phyloP scores from a whole-genome alignment of 345 rosid genomes.

The Dipteronia sinensis region DNA sequence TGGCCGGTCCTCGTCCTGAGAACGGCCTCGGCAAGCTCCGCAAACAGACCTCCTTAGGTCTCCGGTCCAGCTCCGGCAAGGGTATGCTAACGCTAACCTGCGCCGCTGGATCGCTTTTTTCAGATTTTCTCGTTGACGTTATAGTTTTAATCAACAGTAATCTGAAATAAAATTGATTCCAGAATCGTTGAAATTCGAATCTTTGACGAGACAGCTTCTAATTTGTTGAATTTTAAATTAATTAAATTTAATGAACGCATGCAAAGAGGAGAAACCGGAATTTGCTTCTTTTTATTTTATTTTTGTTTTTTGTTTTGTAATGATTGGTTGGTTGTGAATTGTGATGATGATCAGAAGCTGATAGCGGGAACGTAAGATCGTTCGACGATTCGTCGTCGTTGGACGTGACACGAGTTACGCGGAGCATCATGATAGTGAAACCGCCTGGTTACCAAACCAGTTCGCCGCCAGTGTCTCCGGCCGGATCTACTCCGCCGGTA shows the following conservation, averaged over 20 bases:
- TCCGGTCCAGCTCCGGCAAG: constrained; percentile 74
- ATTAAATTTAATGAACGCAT: background rate
- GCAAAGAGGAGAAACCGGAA: background rate
- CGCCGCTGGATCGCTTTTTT: background rate
- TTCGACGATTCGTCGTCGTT: constrained; percentile 43
- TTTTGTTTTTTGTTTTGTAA: background rate
- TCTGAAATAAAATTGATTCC: background rate
- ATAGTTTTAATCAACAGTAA: background rate
- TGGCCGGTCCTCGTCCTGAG: constrained; percentile 94
- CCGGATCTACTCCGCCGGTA: constrained; percentile 80
- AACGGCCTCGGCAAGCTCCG: constrained; percentile 95
- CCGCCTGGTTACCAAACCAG: constrained; percentile 81
- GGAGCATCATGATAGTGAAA: constrained; percentile 84
- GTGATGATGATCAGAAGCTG: constrained; percentile 50
- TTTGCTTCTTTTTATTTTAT: background rate
- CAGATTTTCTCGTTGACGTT: background rate
- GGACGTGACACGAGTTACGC: constrained; percentile 63
- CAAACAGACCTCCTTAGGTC: constrained; percentile 59
- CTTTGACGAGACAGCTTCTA: background rate
- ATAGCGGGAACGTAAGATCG: constrained; percentile 56
- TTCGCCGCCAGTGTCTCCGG: constrained; percentile 85
- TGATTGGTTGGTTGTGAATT: background rate
- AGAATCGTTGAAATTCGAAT: background rate
- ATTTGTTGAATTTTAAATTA: background rate
- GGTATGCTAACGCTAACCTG: constrained; percentile 50